Evolutionary conservation across 805 yeast species (phyloP), one percentile per base, ranked within the genome.

Genomic region (Candida saitoana): DNA sequence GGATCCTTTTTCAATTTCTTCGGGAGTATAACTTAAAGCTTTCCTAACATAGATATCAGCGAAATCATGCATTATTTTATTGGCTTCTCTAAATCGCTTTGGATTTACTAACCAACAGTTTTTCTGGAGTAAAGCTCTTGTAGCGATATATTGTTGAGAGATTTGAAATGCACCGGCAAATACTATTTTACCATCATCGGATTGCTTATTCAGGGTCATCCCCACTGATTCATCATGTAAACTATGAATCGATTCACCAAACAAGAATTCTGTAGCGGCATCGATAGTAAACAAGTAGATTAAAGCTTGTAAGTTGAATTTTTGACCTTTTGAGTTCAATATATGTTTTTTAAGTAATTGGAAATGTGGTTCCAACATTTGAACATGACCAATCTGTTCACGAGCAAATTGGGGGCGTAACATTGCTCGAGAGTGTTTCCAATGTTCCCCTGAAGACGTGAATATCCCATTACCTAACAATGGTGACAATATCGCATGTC

Each of bases 401-500:
- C 67, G 53, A 15, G 69, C 56, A 45, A 65, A 65, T 37, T 63
- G 69, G 6, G 71, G 71, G 46, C 71, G 54, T 48, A 65, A 57
- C 48, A 62, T 56, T 14, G 65, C 62, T 38, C 69, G 49, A 4
- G 67, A 57, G 35, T 57, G 59, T 45, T 58, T 65, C 71, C 71
- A 65, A n/a, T 63, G 62, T 7, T 47, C 57, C 12, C 63, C 61
- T 40, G 64, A 69, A 24, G 62, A 59, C 18, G 70, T 63, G 50
- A 65, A 65, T 18, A 65, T 62, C 8, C 70, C 69, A 43, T 62
- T 64, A 1, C 70, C 71, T 33, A 65, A 49, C n/a, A 64, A 49
- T 18, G 67, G 67, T 30, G 49, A 44, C 44, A 64, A 60, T 20
- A 54, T 60, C 8, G 53, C 46, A 38, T 59, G 60, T 35, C 69